These are phyloP conservation scores for Pyronema domesticum DNA, from an alignment of 495 filamentous ascomycete species.

Conservation along the genomic window DNA sequence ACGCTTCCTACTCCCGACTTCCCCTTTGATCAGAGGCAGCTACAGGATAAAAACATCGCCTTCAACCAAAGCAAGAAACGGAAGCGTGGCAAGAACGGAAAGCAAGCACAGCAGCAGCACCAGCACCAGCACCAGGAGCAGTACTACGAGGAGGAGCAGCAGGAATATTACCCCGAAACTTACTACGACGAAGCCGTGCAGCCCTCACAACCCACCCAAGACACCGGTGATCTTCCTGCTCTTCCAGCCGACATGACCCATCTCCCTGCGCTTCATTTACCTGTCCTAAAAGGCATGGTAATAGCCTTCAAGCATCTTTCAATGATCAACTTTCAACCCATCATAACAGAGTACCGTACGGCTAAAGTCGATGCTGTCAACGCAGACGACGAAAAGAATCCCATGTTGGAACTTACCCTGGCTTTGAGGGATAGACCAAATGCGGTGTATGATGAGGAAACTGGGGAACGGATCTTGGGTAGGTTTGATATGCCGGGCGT, in stretches of 20 bases:
- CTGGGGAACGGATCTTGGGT: conserved; percentile 40
- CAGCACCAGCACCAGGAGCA: conserved; percentile 32
- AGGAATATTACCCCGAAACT: conserved; percentile 31
- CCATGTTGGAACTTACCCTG: conserved; percentile 40
- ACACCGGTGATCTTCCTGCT: conserved; percentile 42
- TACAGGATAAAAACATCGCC: conserved; percentile 26
- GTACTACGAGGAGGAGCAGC: conserved; percentile 28
- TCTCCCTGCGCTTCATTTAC: conserved; percentile 37
- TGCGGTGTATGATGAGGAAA: conserved; percentile 33
- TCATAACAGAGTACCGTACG: conserved; percentile 46
- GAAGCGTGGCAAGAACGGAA: conserved; percentile 28
- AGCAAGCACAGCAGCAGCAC: conserved; percentile 23
- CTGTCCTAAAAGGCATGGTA: conserved; percentile 42
- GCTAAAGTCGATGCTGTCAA: conserved; percentile 41
- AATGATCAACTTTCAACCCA: conserved; percentile 61
- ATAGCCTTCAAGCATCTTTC: conserved; percentile 65
- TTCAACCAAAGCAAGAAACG: conserved; percentile 36
- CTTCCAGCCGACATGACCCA: conserved; percentile 44
- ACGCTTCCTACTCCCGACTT: conserved; percentile 65
- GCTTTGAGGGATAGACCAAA: conserved; percentile 36
- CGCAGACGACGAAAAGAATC: conserved; percentile 27
- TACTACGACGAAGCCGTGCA: conserved; percentile 10
- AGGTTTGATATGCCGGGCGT: conserved; percentile 51
- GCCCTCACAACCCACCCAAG: not conserved
- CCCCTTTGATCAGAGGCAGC: conserved; percentile 44